Evolutionary conservation across 2,329 filamentous ascomycete species (phyloP), one percentile per base, ranked within the genome.

Genomic region (Colletotrichum trifolii): DNA sequence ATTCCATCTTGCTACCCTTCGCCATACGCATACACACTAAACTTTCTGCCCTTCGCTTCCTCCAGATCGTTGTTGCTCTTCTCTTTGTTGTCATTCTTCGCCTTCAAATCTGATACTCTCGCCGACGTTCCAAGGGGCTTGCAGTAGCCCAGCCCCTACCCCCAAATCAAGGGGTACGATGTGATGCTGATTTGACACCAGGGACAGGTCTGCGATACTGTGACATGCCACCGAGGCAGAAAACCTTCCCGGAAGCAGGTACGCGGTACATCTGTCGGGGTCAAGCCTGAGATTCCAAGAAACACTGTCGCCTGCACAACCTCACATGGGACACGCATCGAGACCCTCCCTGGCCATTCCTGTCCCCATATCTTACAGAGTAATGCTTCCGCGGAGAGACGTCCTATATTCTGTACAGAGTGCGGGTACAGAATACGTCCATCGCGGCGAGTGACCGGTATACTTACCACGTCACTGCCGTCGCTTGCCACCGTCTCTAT

Each of bases 141-240:
- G 25, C 25, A 25, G 25, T 34, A 25, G 11, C 25, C 7, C 38
- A 25, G 11, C 25, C 54, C 63, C 33, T 63, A 43, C 45, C 59
- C 47, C 25, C 36, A 39, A 49, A 43, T 60, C 60, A 49, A 60
- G 55, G 54, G 60, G 54, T 38, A 13, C 38, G 43, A 42, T n/a
- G 33, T 60, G 58, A 62, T 52, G 59, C 58, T 45, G 17, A 66
- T 62, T 35, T 53, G 59, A 62, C 53, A 57, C 47, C n/a, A 42
- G 25, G 52, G 10, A 36, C 38, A 53, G 15, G 58, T 56, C 52
- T 36, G 40, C 6, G 15, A 10, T 49, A 39, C 47, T 17, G 15
- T n/a, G 43, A 46, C 9, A 10, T n/a, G n/a, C 42, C 39, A 40
- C 36, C 52, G 43, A 34, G 36, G 36, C 25, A 25, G 25, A 25